Evolutionary conservation across 352 stramenopile species (phyloP), one percentile per base, ranked within the genome.

Genomic region (Phytopythium litorale): DNA sequence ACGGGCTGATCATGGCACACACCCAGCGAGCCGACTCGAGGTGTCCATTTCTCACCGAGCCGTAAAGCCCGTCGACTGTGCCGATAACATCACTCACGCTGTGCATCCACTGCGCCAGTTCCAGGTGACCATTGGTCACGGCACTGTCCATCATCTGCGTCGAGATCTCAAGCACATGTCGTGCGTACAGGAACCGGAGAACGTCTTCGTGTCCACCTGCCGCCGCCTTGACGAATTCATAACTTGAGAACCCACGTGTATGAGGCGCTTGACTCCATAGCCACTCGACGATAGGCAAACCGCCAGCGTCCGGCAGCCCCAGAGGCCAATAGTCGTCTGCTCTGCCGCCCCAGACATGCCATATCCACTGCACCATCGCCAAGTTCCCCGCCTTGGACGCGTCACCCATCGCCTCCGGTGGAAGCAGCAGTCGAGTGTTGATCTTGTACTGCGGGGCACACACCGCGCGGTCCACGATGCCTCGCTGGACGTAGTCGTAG

Each of bases 1-100:
- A 43, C 6, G 37, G 37, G 0, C 15, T 43, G 40, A 9, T 7
- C 16, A 21, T n/a, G 7, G 2, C 5, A 9, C n/a, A 19, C 19
- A 25, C 6, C 19, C 19, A 49, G 2, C 7, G 42, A 28, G 6
- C 42, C 4, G 18, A 7, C 6, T 49, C 32, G 8, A 46, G 13
- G 11, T 58, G 15, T 33, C 23, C 19, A 21, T 48, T 32, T 2
- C 7, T 2, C 5, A 8, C 18, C 6, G 42, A 19, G 42, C 4
- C 8, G 19, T 49, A 16, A 19, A 46, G 12, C 7, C 3, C 40
- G 16, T 23, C 2, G 40, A 66, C 68, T 4, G 68, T 66, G 8
- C 60, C 61, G 55, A 76, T 60, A 68, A 71, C 72, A 32, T 32
- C 8, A 60, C 72, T 6, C 58, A 58, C 12, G 21, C 49, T 8